phyloP scores from a whole-genome alignment of 2,329 filamentous ascomycete species.

The Emydomyces testavorans region DNA sequence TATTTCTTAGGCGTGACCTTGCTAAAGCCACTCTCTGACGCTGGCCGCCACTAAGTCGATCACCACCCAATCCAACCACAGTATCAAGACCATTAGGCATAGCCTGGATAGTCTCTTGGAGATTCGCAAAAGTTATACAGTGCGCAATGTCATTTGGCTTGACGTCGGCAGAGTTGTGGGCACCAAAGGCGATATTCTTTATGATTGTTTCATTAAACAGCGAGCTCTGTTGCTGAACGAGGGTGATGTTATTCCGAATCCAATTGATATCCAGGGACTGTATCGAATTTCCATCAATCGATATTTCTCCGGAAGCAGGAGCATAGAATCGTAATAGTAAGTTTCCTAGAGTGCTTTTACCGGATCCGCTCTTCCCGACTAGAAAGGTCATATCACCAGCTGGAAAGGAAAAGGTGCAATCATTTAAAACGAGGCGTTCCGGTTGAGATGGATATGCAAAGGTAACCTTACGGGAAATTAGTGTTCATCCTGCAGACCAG shows the following conservation, averaged over 20 bases:
- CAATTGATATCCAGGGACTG: conserved; percentile 54
- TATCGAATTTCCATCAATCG: conserved; percentile 55
- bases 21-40: conserved; percentile 71
- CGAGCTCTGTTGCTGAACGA: conserved; percentile 71
- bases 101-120: conserved; percentile 54
- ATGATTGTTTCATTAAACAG: conserved; percentile 73
- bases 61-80: conserved; percentile 55
- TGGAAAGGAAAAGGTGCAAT: conserved; percentile 57
- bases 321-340: conserved; percentile 69
- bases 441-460: conserved; percentile 71
- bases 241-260: conserved; percentile 64
- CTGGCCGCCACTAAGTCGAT: conserved; percentile 71
- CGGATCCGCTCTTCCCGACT: conserved; percentile 76
- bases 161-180: conserved; percentile 39
- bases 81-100: conserved; percentile 65
- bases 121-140: conserved; percentile 55
- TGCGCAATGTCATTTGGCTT: conserved; percentile 45
- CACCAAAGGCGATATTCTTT: conserved; percentile 66
- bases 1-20: conserved; percentile 62
- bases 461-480: conserved; percentile 46
- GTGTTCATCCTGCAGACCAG: background rate
- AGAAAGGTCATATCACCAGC: conserved; percentile 66
- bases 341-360: conserved; percentile 79
- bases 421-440: conserved; percentile 46
- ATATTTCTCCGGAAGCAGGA: conserved; percentile 52